Conservation (phyloP, 495 filamentous ascomycete species). For the Talaromyces nanjingensis region DNA sequence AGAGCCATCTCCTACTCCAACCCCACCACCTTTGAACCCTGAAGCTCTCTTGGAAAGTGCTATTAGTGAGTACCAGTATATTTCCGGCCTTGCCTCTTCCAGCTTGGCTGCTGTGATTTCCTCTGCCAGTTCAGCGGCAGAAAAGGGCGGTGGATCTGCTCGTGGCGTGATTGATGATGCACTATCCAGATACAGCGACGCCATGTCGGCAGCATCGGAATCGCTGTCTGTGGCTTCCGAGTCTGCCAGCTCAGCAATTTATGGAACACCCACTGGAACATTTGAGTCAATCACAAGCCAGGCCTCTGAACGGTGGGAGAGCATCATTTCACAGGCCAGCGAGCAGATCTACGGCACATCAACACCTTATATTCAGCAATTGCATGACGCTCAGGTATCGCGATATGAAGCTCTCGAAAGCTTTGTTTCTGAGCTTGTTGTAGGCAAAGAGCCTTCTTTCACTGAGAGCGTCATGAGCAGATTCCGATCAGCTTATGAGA, state of each 20-base stretch:
- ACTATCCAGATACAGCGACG: constrained; percentile 39
- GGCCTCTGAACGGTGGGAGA: constrained; percentile 59
- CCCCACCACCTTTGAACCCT: constrained; percentile 21
- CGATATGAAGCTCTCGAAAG: constrained; percentile 65
- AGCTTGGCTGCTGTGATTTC: constrained; percentile 40
- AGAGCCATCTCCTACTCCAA: constrained; percentile 39
- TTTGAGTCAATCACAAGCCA: constrained; percentile 42
- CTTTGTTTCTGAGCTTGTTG: constrained; percentile 69
- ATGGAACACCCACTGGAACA: constrained; percentile 38
- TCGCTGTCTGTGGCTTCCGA: constrained; percentile 44
- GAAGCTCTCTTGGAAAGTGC: constrained; percentile 38
- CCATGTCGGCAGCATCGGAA: constrained; percentile 42
- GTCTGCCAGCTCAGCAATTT: constrained; percentile 39
- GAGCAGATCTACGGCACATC: constrained; percentile 67
- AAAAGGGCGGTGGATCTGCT: constrained; percentile 30
- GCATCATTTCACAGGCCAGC: constrained; percentile 58
- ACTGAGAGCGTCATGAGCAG: constrained; percentile 73
- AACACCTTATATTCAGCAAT: constrained; percentile 53
- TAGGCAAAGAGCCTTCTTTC: constrained; percentile 73
- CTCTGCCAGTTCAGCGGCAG: constrained; percentile 39
- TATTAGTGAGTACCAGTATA: constrained; percentile 37
- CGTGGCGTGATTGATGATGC: constrained; percentile 39
- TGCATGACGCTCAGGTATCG: constrained; percentile 41
- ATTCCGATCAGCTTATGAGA: constrained; percentile 58
- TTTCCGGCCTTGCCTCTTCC: constrained; percentile 39